These are phyloP conservation scores for Eragrostis nindensis DNA, from an alignment of 176 grass and related monocot genomes.

Conservation along the genomic window DNA sequence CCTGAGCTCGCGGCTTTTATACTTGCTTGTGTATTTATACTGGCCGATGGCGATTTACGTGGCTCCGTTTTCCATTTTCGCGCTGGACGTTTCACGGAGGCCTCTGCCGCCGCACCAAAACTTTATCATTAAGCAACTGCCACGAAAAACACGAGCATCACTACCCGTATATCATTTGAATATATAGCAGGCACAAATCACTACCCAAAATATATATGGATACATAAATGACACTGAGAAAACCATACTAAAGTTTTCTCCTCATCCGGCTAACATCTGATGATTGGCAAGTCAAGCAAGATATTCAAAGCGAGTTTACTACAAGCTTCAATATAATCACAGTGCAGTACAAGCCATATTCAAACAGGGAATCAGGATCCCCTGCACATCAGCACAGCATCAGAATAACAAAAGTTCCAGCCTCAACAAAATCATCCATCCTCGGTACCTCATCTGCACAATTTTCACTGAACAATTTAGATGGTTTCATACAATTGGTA, in stretches of 20 bases:
- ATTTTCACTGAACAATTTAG: not conserved
- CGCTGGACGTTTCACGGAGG: not conserved
- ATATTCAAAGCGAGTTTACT: not conserved
- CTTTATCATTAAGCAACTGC: not conserved
- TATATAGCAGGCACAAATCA: not conserved
- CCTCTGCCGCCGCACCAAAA: not conserved
- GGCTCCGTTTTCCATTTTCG: not conserved
- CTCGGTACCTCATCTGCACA: not conserved
- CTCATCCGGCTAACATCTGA: not conserved
- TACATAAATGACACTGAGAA: not conserved
- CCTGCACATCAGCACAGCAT: not conserved
- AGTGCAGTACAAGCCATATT: not conserved
- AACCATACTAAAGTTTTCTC: not conserved
- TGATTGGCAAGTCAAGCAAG: not conserved
- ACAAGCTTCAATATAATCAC: not conserved
- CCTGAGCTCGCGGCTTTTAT: not conserved
- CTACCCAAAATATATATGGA: not conserved
- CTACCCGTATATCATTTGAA: not conserved
- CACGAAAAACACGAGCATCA: not conserved
- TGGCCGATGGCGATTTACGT: not conserved
- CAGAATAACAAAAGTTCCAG: not conserved
- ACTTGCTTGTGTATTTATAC: not conserved
- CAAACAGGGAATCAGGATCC: not conserved
- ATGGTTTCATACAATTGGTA: not conserved
- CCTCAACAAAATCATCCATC: not conserved